These are phyloP conservation scores for Diaporthe aspalathi DNA, from an alignment of 2,329 filamentous ascomycete species.

Conservation along the genomic window DNA sequence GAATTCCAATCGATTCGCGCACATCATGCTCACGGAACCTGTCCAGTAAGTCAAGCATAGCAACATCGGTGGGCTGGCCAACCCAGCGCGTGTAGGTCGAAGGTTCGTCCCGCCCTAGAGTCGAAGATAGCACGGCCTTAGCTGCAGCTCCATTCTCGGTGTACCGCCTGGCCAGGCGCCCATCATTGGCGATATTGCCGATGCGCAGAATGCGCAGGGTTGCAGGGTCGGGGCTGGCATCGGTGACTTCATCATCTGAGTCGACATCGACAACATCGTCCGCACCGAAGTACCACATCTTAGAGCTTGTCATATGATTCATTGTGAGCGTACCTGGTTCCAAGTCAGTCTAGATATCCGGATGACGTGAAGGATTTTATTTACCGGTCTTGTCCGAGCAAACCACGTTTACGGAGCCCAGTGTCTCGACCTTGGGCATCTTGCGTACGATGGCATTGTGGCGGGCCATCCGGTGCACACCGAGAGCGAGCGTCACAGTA, in stretches of 20 bases:
- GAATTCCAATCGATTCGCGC: conserved; percentile 84
- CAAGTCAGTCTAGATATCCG: conserved; percentile 40
- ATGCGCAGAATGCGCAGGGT: conserved; percentile 86
- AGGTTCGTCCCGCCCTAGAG: conserved; percentile 72
- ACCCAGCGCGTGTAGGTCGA: conserved; percentile 87
- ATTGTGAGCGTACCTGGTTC: conserved; percentile 84
- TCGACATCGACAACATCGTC: conserved; percentile 63
- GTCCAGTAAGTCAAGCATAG: conserved; percentile 94
- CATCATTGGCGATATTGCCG: conserved; percentile 97
- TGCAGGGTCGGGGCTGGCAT: conserved; percentile 75
- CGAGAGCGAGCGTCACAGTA: conserved; percentile 93
- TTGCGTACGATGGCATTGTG: conserved; percentile 94
- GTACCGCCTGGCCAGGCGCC: conserved; percentile 78
- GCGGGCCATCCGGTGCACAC: conserved; percentile 95
- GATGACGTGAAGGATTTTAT: conserved; percentile 23
- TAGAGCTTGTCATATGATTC: conserved; percentile 98
- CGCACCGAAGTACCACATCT: conserved; percentile 93
- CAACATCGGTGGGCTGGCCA: conserved; percentile 96
- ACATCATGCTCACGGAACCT: conserved; percentile 92
- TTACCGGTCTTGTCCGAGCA: conserved; percentile 96
- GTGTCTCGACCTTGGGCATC: conserved; percentile 95
- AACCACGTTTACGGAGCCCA: conserved; percentile 99
- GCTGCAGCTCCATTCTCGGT: conserved; percentile 78
- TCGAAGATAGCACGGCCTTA: conserved; percentile 87
- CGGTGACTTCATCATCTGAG: conserved; percentile 64